Evolutionary conservation across 2,329 filamentous ascomycete species (phyloP), one percentile per base, ranked within the genome.

Genomic region (Cadophora malorum): DNA sequence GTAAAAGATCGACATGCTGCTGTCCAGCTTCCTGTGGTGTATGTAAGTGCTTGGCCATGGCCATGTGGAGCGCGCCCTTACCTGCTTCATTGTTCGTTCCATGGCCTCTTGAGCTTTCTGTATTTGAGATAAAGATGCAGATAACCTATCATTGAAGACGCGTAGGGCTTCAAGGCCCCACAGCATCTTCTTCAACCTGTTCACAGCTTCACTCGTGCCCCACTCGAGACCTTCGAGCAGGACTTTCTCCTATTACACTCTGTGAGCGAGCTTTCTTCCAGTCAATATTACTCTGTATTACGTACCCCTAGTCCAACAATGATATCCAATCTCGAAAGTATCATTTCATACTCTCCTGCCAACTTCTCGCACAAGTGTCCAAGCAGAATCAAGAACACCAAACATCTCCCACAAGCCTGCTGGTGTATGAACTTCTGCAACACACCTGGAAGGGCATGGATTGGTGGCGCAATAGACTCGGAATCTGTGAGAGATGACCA

Each of bases 131-230:
- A 74, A 41, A 3, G 70, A 67, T 1, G 65, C 64, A 14, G 70
- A 69, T 12, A 74, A 53, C 33, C 68, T 64, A 21, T 71, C 68
- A 21, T 71, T 68, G 52, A 74, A 71, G 3, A 72, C 67, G 10
- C 68, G 69, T 0, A 74, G 66, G 4, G 70, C 69, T 58, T 72
- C 69, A 16, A 71, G 49, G 16, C 70, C 69, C 71, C 68, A 71
- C 1, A 74, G 41, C 70, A 74, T 74, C 38, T 68, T 71, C 56
- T 69, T 71, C n/a, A 74, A 56, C 21, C 69, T 68, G 38, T 70
- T 59, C 4, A 72, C 67, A 28, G 72, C 68, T 52, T 70, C 64
- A 31, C 49, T 67, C 3, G 63, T 69, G 14, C 62, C 67, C 67
- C 69, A 72, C 25, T 72, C 67, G 1, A 72, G 52, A 16, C 72